Conservation (phyloP, 257 asterid species). For the Echium plantagineum region DNA sequence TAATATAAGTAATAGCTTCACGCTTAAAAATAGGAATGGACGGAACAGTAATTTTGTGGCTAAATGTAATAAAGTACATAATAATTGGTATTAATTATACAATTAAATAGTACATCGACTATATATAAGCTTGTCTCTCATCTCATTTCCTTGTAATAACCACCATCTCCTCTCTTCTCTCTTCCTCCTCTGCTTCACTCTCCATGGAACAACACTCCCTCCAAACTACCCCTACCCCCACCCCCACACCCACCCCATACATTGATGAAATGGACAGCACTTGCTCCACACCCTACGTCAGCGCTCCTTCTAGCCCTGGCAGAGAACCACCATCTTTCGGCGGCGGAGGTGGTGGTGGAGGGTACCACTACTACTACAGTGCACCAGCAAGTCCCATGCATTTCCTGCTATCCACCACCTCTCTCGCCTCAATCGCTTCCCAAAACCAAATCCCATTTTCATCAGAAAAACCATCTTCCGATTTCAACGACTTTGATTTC, state of each 20-base stretch:
- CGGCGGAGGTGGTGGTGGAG: too few relatives aligned
- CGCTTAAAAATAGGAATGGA: too few relatives aligned
- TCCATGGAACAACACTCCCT: constrained; percentile 29
- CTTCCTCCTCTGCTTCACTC: constrained; percentile 4
- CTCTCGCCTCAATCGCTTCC: neutral
- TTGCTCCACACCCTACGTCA: constrained; percentile 87
- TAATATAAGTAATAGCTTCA: too few relatives aligned
- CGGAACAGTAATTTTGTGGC: too few relatives aligned
- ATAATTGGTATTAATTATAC: too few relatives aligned
- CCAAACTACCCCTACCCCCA: constrained; percentile 24
- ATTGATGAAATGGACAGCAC: constrained; percentile 43
- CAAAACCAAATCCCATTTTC: constrained; percentile 2
- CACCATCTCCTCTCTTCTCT: constrained; percentile 2
- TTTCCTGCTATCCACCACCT: constrained; percentile 31
- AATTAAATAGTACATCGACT: too few relatives aligned
- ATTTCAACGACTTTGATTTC: constrained; percentile 37
- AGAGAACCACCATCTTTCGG: constrained; percentile 36
- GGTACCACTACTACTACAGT: constrained; percentile 42
- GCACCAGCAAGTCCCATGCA: constrained; percentile 95
- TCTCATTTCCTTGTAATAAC: constrained; percentile 5
- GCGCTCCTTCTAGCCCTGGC: constrained; percentile 92
- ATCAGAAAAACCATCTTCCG: constrained; percentile 12
- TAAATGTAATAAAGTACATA: too few relatives aligned
- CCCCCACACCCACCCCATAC: neutral
- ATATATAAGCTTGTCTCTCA: too few relatives aligned